Evolutionary conservation across 2,329 filamentous ascomycete genomes (phyloP).

Genomic region (Hypoxylon sp.): DNA sequence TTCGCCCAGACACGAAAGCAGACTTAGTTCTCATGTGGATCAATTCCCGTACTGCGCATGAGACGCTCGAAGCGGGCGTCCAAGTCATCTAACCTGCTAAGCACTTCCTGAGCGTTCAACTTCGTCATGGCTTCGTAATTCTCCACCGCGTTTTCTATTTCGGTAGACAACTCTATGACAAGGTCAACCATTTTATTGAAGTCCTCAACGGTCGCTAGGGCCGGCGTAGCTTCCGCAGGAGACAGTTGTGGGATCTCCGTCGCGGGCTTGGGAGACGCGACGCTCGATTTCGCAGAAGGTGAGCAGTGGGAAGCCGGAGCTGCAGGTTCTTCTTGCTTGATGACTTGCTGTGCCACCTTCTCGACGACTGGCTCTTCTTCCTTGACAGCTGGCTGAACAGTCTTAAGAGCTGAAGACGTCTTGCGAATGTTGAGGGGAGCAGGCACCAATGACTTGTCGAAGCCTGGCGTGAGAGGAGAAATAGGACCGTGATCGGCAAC

Average conservation of each 20-base stretch:
- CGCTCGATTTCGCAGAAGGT: background rate
- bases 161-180: no score
- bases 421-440: background rate
- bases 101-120: background rate
- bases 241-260: background rate
- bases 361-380: background rate
- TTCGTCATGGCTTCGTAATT: background rate
- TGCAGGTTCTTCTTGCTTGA: background rate
- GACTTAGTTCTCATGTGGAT: background rate
- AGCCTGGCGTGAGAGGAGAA: background rate
- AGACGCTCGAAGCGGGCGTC: background rate
- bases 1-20: background rate
- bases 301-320: background rate
- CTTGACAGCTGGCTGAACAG: background rate
- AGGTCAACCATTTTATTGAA: background rate
- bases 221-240: background rate
- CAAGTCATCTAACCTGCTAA: background rate
- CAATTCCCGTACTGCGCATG: background rate
- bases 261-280: background rate
- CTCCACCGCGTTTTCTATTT: no score
- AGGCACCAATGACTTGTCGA: background rate
- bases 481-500: background rate
- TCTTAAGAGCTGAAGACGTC: background rate
- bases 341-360: background rate
- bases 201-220: background rate